Conservation (phyloP, 768 basidiomycete species). For the Termitomyces heimii region DNA sequence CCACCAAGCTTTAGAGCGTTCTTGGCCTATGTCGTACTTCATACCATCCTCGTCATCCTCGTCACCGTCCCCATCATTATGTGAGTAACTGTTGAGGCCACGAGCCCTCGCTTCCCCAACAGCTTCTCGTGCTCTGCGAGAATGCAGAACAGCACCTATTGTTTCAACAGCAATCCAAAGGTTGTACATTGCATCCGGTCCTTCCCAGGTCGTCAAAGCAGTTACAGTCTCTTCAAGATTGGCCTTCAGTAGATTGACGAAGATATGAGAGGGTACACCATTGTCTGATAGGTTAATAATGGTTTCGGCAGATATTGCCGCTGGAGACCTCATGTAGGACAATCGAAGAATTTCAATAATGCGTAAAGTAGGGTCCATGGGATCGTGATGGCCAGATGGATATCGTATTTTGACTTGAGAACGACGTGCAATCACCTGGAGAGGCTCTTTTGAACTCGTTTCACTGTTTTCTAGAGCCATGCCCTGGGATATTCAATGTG, state of each 20-base stretch:
- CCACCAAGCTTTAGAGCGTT: slow-evolving; percentile 64
- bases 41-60: slow-evolving; percentile 32
- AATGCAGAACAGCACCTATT: slow-evolving; percentile 28
- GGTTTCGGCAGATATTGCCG: slow-evolving; percentile 46
- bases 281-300: slow-evolving; percentile 65
- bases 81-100: slow-evolving; percentile 34
- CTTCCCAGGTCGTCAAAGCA: slow-evolving; percentile 40
- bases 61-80: slow-evolving; percentile 30
- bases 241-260: slow-evolving; percentile 31
- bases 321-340: slow-evolving; percentile 39
- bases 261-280: slow-evolving; percentile 40
- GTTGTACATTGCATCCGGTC: slow-evolving; percentile 29
- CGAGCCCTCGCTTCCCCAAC: slow-evolving; percentile 36
- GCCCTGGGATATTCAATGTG: slow-evolving; percentile 22
- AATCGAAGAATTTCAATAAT: slow-evolving; percentile 49
- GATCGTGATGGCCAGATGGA: slow-evolving; percentile 12
- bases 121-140: slow-evolving; percentile 26
- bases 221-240: slow-evolving; percentile 28
- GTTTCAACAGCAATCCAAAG: slow-evolving; percentile 36
- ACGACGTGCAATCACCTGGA: slow-evolving; percentile 26
- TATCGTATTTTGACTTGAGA: slow-evolving; percentile 46
- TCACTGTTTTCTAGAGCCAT: slow-evolving; percentile 16
- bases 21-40: slow-evolving; percentile 19
- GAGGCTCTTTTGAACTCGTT: slow-evolving; percentile 12
- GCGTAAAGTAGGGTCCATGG: slow-evolving; percentile 34